These are phyloP conservation scores for Thymus mandschuricus DNA, from an alignment of 257 asterid species.

Conservation along the genomic window DNA sequence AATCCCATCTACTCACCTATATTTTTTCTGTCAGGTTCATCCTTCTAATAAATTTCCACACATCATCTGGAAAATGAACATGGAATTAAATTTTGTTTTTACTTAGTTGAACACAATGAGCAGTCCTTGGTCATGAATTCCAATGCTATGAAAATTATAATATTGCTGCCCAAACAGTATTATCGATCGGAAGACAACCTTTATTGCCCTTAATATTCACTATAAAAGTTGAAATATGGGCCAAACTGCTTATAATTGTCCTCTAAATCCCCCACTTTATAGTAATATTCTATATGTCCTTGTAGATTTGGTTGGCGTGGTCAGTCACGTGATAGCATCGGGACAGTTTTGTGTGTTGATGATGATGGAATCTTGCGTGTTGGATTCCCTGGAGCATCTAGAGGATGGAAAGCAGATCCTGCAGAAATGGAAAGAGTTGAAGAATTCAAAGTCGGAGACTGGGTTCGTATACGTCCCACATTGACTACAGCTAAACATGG, in stretches of 20 bases:
- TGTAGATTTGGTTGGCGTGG: constrained; percentile 98
- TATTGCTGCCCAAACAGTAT: constrained; percentile 8
- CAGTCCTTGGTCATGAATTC: background rate
- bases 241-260: background rate
- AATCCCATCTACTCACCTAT: background rate
- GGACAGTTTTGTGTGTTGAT: constrained; percentile 96
- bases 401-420: constrained; percentile 99
- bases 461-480: constrained; percentile 98
- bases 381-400: constrained; percentile 99
- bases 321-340: constrained; percentile 89
- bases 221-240: background rate
- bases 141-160: background rate
- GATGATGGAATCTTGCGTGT: constrained; percentile 98
- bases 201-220: constrained; percentile 29
- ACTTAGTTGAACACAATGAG: background rate
- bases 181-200: constrained; percentile 2
- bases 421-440: constrained; percentile 99
- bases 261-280: constrained; percentile 10
- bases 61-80: constrained; percentile 16
- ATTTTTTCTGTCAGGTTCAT: constrained; percentile 1
- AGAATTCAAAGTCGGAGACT: constrained; percentile 96
- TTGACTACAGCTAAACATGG: constrained; percentile 97
- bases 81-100: constrained; percentile 13
- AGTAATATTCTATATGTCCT: constrained; percentile 29
- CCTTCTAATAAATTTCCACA: constrained; percentile 9